Evolutionary conservation across 768 basidiomycete genomes (phyloP), one percentile per base, ranked within the genome.

Genomic region (Xerocomellus chrysenteron): DNA sequence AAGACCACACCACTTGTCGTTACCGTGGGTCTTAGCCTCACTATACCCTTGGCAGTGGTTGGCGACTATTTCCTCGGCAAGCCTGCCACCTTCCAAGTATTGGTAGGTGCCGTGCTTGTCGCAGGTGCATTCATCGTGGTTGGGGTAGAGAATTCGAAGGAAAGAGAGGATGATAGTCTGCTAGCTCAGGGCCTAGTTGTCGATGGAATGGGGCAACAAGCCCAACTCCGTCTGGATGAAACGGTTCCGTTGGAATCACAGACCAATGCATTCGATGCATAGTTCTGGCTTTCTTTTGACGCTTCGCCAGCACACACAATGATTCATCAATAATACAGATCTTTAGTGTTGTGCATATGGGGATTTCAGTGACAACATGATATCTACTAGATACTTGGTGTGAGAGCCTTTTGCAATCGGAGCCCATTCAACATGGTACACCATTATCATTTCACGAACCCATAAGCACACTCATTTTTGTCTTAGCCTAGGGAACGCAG

Each of bases 1-100:
- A 96, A 95, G 76, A 99, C 96, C 8, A 94, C 94, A 2, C 95
- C 95, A 1, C 76, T 95, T 13, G 92, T 97, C 19, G 95, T 90
- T 17, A 98, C 96, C 1, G 78, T 98, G 52, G 96, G 96, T 28
- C 80, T 98, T 10, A 92, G 90, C 54, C 80, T 98, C 14, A 97
- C 97, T 1, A 97, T 98, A 69, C 96, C 94, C 5, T 77, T 95
- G 50, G 93, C 97, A 7, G 85, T 98, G 47, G 49, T 89, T 10
- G 94, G 94, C 14, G 94, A 97, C 64, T 75, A 84, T 56, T 68
- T 87, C 54, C 76, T 92, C 3, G 78, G 82, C 21, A 82, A 79
- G 40, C 77, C 86, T 32, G 77, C 84, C 21, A 74, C 80, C 21
- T 64, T 71, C 10, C 79, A 87, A 66, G 87, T 90, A 17, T 71